A percentile compares a stretch with the other conserved stretches of the same genome.
phyloP scores from a whole-genome alignment of 805 yeast genomes.

The Cyberlindnera petersonii region DNA sequence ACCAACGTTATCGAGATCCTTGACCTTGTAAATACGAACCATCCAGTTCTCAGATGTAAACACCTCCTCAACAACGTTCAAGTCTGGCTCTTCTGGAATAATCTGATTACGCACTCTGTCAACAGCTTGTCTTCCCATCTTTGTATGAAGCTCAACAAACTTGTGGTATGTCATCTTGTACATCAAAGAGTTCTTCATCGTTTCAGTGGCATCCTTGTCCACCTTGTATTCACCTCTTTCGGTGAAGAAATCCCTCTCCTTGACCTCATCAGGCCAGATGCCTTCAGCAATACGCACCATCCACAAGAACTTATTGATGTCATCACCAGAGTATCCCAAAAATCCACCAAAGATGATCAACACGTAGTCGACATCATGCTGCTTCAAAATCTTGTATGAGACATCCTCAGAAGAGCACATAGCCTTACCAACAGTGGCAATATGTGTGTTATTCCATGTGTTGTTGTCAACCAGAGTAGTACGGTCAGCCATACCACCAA shows the following conservation, averaged over 20 bases:
- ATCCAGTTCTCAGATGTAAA: conserved; percentile 96
- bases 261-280: conserved; percentile 98
- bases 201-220: conserved; percentile 72
- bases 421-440: conserved; percentile 98
- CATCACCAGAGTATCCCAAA: conserved; percentile 93
- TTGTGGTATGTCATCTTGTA: conserved; percentile 93
- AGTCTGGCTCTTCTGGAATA: conserved; percentile 53
- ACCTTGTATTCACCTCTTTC: conserved; percentile 83
- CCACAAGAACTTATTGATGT: conserved; percentile 95
- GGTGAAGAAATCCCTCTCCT: conserved; percentile 80
- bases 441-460: conserved; percentile 99
- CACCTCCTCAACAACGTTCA: conserved; percentile 86
- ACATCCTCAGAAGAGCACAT: conserved; percentile 88
- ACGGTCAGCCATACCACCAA: conserved; percentile 99
- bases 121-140: conserved; percentile 51
- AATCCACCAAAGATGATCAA: conserved; percentile 92
- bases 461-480: conserved; percentile 97
- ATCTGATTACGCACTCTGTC: conserved; percentile 90
- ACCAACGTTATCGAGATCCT: conserved; percentile 83
- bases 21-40: conserved; percentile 89
- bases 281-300: conserved; percentile 99
- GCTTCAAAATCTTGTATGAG: conserved; percentile 80
- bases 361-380: conserved; percentile 94
- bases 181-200: conserved; percentile 88
- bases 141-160: conserved; percentile 58